Evolutionary conservation across 129 eudicot genomes (phyloP), one percentile per base, ranked within the genome.

Genomic region (Flaveria trinervia): DNA sequence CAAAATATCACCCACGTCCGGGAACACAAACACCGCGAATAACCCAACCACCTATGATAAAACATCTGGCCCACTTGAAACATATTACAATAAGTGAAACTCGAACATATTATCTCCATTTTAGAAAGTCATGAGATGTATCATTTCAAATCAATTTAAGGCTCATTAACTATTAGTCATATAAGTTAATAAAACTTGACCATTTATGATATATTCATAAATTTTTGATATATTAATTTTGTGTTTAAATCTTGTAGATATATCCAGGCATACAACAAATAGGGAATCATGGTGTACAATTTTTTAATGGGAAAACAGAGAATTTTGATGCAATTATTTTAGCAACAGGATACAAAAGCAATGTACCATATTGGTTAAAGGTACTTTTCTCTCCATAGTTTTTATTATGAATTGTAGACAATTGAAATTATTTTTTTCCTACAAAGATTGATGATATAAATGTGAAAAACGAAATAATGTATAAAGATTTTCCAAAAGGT

Each of bases 271-370:
- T 94, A 48, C 56, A 76, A 67, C 80, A 83, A 61, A 79, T 94
- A 83, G 78, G 57, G 64, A 78, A 62, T 28, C 76, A 82, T 33
- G 59, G 73, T 14, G 97, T 82, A 26, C 90, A 91, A 73, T 94
- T 94, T 83, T 75, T 85, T 59, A 67, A 89, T 80, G 98, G 98
- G 70, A 83, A 77, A 79, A 68, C 23, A 72, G 97, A 87, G 84
- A 78, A 83, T 7, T 90, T 89, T 74, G 97, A 94, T 87, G 97
- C 96, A 74, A 89, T 94, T 73, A 89, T 94, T 68, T 76, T 94
- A 70, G 98, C 98, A 87, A 93, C 98, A 69, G 98, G 98, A 49
- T 93, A 93, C 88, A 93, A 89, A 88, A 93, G 98, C 87, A 94
- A 91, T 72, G 98, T 94, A 61, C 97, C 98, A 69, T 77, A 82